These are phyloP conservation scores for Aspergillus tubingensis DNA, from an alignment of 2,329 filamentous ascomycete species.

Conservation along the genomic window DNA sequence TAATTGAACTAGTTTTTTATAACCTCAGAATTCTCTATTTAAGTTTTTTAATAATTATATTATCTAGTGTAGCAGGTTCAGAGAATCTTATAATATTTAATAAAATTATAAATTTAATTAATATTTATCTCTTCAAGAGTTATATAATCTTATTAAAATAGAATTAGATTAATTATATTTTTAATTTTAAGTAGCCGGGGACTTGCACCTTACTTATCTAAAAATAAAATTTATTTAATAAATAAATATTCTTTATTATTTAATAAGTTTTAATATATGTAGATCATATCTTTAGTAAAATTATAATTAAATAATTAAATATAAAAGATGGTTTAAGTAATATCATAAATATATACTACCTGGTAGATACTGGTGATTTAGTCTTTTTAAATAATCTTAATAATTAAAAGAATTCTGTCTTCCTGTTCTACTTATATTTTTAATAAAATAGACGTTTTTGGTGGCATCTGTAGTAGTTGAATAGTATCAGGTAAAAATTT, in stretches of 20 bases:
- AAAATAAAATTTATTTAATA: background rate
- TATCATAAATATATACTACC: background rate
- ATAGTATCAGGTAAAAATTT: background rate
- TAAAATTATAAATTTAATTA: background rate
- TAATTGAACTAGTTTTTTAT: constrained; percentile 7
- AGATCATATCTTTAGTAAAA: background rate
- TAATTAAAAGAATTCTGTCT: background rate
- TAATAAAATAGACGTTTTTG: background rate
- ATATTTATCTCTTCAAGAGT: background rate
- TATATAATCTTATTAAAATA: background rate
- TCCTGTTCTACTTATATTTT: background rate
- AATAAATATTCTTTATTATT: background rate
- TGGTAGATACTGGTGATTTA: background rate
- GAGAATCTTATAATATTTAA: background rate
- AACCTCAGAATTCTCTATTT: background rate
- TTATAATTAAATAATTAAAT: background rate
- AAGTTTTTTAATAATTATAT: constrained; percentile 12
- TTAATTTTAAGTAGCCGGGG: background rate
- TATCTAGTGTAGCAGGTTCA: background rate
- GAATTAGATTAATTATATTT: background rate
- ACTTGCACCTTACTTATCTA: background rate
- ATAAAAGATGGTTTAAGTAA: background rate
- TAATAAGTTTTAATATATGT: background rate
- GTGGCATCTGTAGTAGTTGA: background rate
- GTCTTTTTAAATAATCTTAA: background rate